Conservation (phyloP, 2,329 filamentous ascomycete species). For the Onygena corvina region DNA sequence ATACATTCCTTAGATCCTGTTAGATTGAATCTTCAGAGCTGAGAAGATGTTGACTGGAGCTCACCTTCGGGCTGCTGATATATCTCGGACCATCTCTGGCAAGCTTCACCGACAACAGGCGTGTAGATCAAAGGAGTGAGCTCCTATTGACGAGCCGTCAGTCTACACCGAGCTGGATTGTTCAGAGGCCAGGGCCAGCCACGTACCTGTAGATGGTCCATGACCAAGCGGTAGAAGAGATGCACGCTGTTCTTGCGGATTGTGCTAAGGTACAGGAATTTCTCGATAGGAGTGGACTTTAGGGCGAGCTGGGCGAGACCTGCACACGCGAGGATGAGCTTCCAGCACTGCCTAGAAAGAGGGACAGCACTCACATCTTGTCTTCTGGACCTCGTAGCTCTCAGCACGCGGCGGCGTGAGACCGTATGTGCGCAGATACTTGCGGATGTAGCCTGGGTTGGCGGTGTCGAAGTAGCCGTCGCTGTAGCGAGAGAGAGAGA, state of each 20-base stretch:
- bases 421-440: conserved; percentile 41
- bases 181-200: not conserved
- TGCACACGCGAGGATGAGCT: conserved; percentile 13
- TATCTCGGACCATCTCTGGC: conserved; percentile 87
- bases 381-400: conserved; percentile 39
- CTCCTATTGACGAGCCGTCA: conserved; percentile 23
- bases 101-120: conserved; percentile 70
- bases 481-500: conserved; percentile 17
- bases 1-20: conserved; percentile 59
- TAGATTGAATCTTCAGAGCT: not conserved
- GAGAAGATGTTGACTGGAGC: conserved; percentile 12
- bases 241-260: conserved; percentile 42
- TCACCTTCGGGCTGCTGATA: conserved; percentile 84
- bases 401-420: conserved; percentile 40
- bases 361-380: conserved; percentile 29
- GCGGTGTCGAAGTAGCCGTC: conserved; percentile 39
- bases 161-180: not conserved
- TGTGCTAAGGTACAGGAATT: conserved; percentile 40
- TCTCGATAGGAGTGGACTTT: conserved; percentile 38
- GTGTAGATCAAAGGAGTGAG: conserved; percentile 41
- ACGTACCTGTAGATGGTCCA: conserved; percentile 36
- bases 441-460: conserved; percentile 39
- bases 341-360: not conserved
- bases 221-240: conserved; percentile 41
- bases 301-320: conserved; percentile 37